Conservation (phyloP, 805 yeast genomes). For the Wickerhamiella kurtzmanii region DNA sequence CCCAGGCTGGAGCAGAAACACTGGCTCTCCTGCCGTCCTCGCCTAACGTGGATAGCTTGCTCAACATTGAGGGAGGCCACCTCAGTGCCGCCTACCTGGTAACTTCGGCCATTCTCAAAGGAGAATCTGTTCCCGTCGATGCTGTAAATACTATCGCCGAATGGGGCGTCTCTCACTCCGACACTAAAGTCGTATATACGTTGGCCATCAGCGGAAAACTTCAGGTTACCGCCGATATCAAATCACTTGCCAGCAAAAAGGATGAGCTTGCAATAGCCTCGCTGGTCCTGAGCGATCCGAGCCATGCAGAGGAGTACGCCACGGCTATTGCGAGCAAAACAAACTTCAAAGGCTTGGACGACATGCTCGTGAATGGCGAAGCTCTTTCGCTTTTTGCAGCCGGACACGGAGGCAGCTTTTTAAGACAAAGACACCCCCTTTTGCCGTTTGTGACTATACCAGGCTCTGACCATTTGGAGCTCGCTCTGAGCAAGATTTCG, state of each 20-base stretch:
- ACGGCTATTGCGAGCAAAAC: slow-evolving; percentile 42
- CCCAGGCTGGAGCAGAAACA: neutral
- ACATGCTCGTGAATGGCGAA: slow-evolving; percentile 69
- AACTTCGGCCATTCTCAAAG: neutral
- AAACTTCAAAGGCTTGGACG: slow-evolving; percentile 59
- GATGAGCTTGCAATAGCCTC: slow-evolving; percentile 51
- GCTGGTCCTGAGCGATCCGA: slow-evolving; percentile 33
- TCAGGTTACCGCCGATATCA: slow-evolving; percentile 9
- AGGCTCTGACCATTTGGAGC: neutral
- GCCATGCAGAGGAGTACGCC: slow-evolving; percentile 27
- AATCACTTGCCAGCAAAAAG: slow-evolving; percentile 29
- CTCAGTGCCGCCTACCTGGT: neutral
- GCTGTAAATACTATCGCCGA: neutral
- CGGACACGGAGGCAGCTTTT: slow-evolving; percentile 49
- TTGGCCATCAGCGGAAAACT: slow-evolving; percentile 31
- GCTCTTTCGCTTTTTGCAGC: slow-evolving; percentile 50
- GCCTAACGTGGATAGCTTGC: neutral
- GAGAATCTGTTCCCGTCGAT: neutral
- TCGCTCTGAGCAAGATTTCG: neutral
- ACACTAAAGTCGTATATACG: slow-evolving; percentile 23
- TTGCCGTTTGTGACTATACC: neutral
- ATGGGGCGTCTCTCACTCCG: neutral
- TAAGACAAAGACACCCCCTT: neutral
- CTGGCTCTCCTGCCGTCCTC: neutral
- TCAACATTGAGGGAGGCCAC: neutral